Conservation (phyloP, 2,329 filamentous ascomycete species). For the Zopfia rhizophila region DNA sequence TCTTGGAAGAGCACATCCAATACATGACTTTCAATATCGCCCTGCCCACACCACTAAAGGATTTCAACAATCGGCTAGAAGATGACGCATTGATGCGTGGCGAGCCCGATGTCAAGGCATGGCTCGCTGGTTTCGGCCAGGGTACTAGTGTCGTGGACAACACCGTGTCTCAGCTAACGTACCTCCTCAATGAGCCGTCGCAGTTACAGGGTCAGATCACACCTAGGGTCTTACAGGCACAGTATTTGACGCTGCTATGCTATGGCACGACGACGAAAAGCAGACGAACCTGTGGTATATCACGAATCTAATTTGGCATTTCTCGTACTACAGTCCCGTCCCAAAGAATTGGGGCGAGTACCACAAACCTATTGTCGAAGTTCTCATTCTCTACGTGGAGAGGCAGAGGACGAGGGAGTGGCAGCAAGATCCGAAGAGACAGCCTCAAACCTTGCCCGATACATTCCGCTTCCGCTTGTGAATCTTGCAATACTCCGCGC, state of each 20-base stretch:
- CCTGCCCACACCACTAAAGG: slow-evolving; percentile 29
- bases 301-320: neutral
- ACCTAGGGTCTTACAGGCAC: too few relatives aligned
- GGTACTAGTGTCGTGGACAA: slow-evolving; percentile 5
- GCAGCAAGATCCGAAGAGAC: slow-evolving; percentile 28
- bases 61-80: slow-evolving; percentile 29
- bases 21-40: slow-evolving; percentile 33
- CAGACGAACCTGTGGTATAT: slow-evolving; percentile 9
- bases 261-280: slow-evolving; percentile 12
- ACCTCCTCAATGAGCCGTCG: neutral
- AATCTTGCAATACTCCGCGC: slow-evolving; percentile 38
- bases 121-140: slow-evolving; percentile 35
- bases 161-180: neutral
- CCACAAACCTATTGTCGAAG: slow-evolving; percentile 27
- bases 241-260: too few relatives aligned
- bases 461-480: slow-evolving; percentile 36
- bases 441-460: slow-evolving; percentile 33
- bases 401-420: slow-evolving; percentile 32
- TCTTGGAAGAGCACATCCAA: slow-evolving; percentile 36
- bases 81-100: slow-evolving; percentile 14
- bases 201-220: too few relatives aligned
- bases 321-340: neutral
- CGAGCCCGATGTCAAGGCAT: slow-evolving; percentile 26
- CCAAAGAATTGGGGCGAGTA: slow-evolving; percentile 23
- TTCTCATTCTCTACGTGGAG: slow-evolving; percentile 30